Conservation (phyloP, 176 grass and related monocot species). For the Oryza longistaminata region DNA sequence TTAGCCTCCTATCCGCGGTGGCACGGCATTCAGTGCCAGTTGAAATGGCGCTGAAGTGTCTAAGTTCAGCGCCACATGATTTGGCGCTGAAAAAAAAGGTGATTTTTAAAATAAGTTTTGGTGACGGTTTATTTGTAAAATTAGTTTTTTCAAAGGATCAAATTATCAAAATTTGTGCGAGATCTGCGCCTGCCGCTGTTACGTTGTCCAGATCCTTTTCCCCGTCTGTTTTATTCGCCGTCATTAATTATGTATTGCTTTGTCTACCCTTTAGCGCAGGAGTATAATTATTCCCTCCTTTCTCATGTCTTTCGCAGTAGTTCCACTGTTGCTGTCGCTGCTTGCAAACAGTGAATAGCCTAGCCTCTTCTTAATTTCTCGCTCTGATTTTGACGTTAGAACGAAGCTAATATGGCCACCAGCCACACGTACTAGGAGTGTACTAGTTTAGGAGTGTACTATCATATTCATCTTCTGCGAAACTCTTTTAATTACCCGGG, state of each 20-base stretch:
- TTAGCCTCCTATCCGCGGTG: no score
- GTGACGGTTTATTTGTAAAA: no score
- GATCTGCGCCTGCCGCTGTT: background rate
- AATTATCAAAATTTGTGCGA: no score
- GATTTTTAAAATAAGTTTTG: no score
- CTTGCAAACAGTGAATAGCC: slow-evolving; percentile 7
- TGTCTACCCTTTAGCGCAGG: background rate
- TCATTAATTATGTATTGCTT: background rate
- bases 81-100: no score
- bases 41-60: no score
- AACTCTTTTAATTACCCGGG: no score
- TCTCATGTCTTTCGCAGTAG: background rate
- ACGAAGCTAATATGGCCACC: slow-evolving; percentile 51
- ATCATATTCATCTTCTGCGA: slow-evolving; percentile 34
- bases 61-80: no score
- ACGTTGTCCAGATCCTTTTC: slow-evolving; percentile 10
- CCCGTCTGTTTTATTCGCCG: background rate
- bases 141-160: no score
- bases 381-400: slow-evolving; percentile 84
- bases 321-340: background rate
- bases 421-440: slow-evolving; percentile 25
- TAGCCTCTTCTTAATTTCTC: slow-evolving; percentile 43
- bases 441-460: background rate
- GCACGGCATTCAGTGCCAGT: no score
- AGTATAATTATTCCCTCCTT: background rate